A percentile compares a stretch with the other conserved stretches of the same genome.
phyloP scores from a whole-genome alignment of 2,329 filamentous ascomycete species.

The Aspergillus quadrilineatus region DNA sequence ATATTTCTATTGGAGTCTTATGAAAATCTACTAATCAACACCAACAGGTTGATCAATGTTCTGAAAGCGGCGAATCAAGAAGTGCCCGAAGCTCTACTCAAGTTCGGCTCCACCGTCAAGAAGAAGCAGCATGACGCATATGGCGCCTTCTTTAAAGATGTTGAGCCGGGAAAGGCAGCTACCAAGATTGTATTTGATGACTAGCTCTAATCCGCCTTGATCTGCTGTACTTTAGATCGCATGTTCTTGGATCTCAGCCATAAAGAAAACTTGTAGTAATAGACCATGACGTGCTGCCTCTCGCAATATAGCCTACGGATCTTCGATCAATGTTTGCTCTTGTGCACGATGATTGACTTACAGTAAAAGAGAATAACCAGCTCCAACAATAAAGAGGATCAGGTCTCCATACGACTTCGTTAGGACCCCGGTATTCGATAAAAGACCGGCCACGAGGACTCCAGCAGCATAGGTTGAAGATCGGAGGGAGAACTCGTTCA shows the following conservation, averaged over 20 bases:
- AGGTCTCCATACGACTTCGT: conserved; percentile 32
- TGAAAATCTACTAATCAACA: too few relatives aligned
- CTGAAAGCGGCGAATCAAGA: conserved; percentile 88
- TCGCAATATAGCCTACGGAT: conserved; percentile 37
- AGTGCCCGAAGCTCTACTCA: conserved; percentile 85
- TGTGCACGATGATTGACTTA: conserved; percentile 49
- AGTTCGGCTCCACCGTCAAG: conserved; percentile 97
- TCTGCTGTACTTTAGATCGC: conserved; percentile 22
- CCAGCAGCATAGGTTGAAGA: conserved; percentile 47
- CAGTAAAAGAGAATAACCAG: conserved; percentile 58
- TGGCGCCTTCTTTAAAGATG: conserved; percentile 92
- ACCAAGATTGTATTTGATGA: conserved; percentile 90
- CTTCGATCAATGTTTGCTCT: conserved; percentile 21
- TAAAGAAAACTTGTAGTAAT: conserved; percentile 24
- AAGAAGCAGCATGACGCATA: conserved; percentile 97
- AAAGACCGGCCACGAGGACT: conserved; percentile 45
- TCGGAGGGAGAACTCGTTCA: conserved; percentile 47
- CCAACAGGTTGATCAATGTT: conserved; percentile 78
- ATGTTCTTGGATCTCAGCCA: conserved; percentile 19
- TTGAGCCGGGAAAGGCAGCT: conserved; percentile 76
- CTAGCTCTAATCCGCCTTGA: conserved; percentile 21
- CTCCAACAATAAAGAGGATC: conserved; percentile 52
- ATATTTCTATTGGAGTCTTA: not conserved
- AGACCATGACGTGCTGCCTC: conserved; percentile 30
- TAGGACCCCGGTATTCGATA: conserved; percentile 14